Percentiles rank a stretch among this genome's conserved stretches.
Evolutionary conservation across 2,329 filamentous ascomycete species (phyloP).

Genomic region (Trichoderma brevicompactum): DNA sequence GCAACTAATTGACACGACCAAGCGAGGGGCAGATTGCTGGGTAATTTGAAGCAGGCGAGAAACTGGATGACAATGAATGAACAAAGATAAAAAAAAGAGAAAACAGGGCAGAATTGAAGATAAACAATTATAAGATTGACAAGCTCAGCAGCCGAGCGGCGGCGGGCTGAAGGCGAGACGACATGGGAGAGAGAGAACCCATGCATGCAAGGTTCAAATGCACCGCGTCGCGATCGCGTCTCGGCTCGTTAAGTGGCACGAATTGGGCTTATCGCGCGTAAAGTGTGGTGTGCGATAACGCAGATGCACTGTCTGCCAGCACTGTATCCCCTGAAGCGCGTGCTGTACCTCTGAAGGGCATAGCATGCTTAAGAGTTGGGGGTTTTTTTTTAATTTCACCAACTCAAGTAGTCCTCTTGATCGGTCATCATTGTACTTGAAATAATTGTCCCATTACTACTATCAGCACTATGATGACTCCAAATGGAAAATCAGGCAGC

Average conservation of each 20-base stretch:
- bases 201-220: slow-evolving; percentile 16
- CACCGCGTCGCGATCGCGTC: slow-evolving; percentile 31
- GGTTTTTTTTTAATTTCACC: not conserved
- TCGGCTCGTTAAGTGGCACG: slow-evolving; percentile 9
- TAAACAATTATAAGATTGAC: not conserved
- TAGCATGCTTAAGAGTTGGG: too few relatives aligned
- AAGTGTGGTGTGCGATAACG: slow-evolving; percentile 21
- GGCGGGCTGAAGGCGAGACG: slow-evolving; percentile 12
- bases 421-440: not conserved
- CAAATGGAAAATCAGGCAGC: not conserved
- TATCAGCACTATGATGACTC: too few relatives aligned
- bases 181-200: slow-evolving; percentile 18
- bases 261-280: slow-evolving; percentile 26
- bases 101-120: not conserved
- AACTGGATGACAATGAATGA: not conserved
- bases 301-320: slow-evolving; percentile 9
- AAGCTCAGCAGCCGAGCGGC: slow-evolving; percentile 15
- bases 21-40: not conserved
- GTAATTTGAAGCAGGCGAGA: not conserved
- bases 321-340: slow-evolving; percentile 10
- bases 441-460: not conserved
- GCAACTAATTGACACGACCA: not conserved
- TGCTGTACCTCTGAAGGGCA: too few relatives aligned
- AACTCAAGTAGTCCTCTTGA: not conserved
- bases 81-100: not conserved